Evolutionary conservation across 2,329 filamentous ascomycete species (phyloP), one percentile per base, ranked within the genome.

Genomic region (Neofusicoccum laricinum): DNA sequence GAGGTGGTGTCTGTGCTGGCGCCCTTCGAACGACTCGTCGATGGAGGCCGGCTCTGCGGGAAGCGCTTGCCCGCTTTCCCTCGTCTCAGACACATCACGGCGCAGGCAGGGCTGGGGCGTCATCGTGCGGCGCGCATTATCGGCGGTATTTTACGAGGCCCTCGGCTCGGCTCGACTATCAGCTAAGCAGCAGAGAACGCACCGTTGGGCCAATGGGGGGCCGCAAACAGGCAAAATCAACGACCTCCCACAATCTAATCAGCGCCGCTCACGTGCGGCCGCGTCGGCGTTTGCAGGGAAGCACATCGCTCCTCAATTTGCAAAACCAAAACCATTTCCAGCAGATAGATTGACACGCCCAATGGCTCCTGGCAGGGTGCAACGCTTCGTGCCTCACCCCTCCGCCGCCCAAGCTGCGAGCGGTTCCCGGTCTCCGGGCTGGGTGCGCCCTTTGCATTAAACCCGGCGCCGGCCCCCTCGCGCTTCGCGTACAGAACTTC

Each of bases 121-220:
- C 53, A 45, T 58, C 25, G 51, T 25, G 45, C 45, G 57, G 45
- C 46, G 46, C 48, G 46, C 61, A 45, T 11, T 53, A 59, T 59
- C 55, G 38, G 61, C 40, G 38, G 21, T 32, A 51, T 53, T 63
- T 32, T 43, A 51, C 61, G 50, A 50, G 43, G 34, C 59, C 36
- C 48, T 63, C 61, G 61, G 61, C 61, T 63, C 61, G 61, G 48
- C 61, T 63, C 46, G 61, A 63, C 61, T 63, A 46, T 41, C 61
- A 53, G 61, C 50, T 43, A 43, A 32, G 36, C 48, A 50, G 48
- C 50, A 32, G 48, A 19, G 7, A 30, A 11, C 53, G 41, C 36
- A 25, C 57, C 25, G 55, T 40, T 32, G 34, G 34, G 30, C 55
- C 55, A 59, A 59, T 59, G 55, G 55, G 38, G 19, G 55, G 40